Percentiles rank a stretch among this genome's conserved stretches.
phyloP scores from a whole-genome alignment of 371 early-diverging fungal species.

The Syncephalastrum monosporum region DNA sequence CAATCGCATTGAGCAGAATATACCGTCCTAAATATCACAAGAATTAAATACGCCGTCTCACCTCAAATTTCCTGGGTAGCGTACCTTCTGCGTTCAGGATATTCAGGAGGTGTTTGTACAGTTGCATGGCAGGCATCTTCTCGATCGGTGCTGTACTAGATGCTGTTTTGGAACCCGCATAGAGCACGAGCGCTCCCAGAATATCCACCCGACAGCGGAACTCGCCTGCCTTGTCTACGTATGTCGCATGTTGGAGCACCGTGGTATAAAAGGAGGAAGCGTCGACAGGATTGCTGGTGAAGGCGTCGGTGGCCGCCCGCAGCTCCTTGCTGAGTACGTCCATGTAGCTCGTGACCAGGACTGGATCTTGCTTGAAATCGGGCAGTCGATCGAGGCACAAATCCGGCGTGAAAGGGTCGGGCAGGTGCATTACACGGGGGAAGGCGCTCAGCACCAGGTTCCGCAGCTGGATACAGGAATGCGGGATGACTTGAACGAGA shows the following conservation, averaged over 20 bases:
- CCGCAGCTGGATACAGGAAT: constrained; percentile 89
- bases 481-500: constrained; percentile 89
- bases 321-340: constrained; percentile 8
- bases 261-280: constrained; percentile 6
- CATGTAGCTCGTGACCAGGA: constrained; percentile 21
- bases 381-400: constrained; percentile 82
- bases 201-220: constrained; percentile 12
- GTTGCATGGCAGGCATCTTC: constrained; percentile 24
- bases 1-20: constrained; percentile 82
- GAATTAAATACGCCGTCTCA: too few species aligned
- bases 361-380: constrained; percentile 56
- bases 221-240: background rate
- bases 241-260: constrained; percentile 7
- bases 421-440: constrained; percentile 90
- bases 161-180: constrained; percentile 26
- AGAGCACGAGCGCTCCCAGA: constrained; percentile 27
- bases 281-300: constrained; percentile 2
- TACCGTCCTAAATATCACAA: constrained; percentile 66
- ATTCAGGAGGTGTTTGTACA: constrained; percentile 29
- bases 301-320: constrained; percentile 11
- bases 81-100: constrained; percentile 17
- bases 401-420: constrained; percentile 95
- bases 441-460: constrained; percentile 94
- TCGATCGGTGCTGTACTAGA: constrained; percentile 21
- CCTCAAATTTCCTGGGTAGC: background rate